These are phyloP conservation scores for Chlorella variabilis DNA, from an alignment of 163 green algal species.

Conservation along the genomic window DNA sequence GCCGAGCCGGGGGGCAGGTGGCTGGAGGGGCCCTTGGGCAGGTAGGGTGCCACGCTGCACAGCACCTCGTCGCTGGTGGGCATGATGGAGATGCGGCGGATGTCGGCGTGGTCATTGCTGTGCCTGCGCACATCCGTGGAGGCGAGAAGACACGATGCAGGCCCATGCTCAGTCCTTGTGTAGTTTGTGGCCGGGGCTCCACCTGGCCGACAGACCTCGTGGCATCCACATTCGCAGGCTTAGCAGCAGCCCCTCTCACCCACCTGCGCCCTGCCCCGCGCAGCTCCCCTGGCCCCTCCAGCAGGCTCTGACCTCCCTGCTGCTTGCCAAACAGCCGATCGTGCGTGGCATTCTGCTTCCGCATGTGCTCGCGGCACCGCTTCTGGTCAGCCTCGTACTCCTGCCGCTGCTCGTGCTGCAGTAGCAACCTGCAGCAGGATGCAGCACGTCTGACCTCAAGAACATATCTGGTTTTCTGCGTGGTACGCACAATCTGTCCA, in stretches of 20 bases:
- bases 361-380: not conserved
- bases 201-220: not conserved
- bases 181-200: not conserved
- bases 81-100: not conserved
- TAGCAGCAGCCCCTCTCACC: not conserved
- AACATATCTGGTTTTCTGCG: not conserved
- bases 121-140: not conserved
- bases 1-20: not conserved
- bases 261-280: not conserved
- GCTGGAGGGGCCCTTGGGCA: not conserved
- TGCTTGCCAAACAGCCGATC: not conserved
- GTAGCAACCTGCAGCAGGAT: not conserved
- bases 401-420: not conserved
- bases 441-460: too few relatives aligned
- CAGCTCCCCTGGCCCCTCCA: not conserved
- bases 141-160: not conserved
- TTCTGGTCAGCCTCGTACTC: not conserved
- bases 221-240: not conserved
- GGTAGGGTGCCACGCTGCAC: not conserved
- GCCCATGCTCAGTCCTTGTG: not conserved
- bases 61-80: constrained; percentile 3
- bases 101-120: constrained; percentile 9
- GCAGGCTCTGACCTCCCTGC: not conserved
- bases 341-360: not conserved
- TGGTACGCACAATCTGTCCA: not conserved